These are phyloP conservation scores for Galium porrigens DNA, from an alignment of 305 asterid species.

Conservation along the genomic window DNA sequence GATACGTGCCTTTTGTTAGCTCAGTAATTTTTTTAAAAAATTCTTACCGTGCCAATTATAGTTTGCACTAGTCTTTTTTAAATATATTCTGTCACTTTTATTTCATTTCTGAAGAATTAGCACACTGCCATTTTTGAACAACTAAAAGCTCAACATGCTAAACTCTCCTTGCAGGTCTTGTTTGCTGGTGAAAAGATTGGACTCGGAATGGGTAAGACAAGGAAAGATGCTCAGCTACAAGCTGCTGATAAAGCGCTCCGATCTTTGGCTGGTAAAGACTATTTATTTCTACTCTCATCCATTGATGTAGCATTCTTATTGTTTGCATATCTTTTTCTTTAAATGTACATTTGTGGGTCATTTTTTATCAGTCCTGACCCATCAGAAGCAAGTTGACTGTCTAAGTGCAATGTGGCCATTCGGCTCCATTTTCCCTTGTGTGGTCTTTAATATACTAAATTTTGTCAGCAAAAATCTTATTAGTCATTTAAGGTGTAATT, in stretches of 20 bases:
- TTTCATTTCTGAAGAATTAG: slow-evolving; percentile 7
- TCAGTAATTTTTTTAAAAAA: neutral
- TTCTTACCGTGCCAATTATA: neutral
- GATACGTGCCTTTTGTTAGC: neutral
- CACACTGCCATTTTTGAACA: slow-evolving; percentile 8
- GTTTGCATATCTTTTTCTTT: neutral
- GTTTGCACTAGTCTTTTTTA: neutral
- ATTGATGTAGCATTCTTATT: slow-evolving; percentile 3
- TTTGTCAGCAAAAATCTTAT: neutral
- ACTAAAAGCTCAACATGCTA: slow-evolving; percentile 18
- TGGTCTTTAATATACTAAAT: neutral
- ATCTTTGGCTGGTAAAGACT: slow-evolving; percentile 65
- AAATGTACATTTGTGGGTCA: neutral
- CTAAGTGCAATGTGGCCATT: neutral
- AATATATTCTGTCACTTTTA: neutral
- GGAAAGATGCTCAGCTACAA: slow-evolving; percentile 95
- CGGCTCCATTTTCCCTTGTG: neutral
- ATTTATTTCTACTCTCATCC: slow-evolving; percentile 2
- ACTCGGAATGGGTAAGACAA: slow-evolving; percentile 76
- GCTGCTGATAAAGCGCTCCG: slow-evolving; percentile 95
- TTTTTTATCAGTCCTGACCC: neutral
- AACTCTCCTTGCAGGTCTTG: slow-evolving; percentile 42
- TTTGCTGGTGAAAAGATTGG: slow-evolving; percentile 81
- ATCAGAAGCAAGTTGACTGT: neutral
- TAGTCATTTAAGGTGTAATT: neutral